phyloP scores from a whole-genome alignment of 2,329 filamentous ascomycete genomes.

The Juglanconis sp. region DNA sequence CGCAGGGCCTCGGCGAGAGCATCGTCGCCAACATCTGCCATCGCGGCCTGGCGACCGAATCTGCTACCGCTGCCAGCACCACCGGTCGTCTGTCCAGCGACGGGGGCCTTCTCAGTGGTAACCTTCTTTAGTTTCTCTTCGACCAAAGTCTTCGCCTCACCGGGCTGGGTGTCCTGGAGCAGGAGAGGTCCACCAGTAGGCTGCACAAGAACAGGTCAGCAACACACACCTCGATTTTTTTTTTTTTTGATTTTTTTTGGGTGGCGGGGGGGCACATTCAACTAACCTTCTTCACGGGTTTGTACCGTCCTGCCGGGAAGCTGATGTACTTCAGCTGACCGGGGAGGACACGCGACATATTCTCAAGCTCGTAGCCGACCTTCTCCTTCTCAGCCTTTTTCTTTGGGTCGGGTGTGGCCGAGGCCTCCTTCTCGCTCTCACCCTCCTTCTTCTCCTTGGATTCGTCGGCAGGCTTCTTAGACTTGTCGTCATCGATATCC shows the following conservation, averaged over 20 bases:
- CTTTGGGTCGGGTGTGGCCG: constrained; percentile 59
- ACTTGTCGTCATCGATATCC: constrained; percentile 73
- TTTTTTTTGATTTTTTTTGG: too few relatives aligned
- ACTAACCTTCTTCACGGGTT: constrained; percentile 81
- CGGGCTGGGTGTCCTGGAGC: constrained; percentile 78
- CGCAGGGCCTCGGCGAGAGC: constrained; percentile 25
- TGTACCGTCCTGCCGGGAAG: constrained; percentile 86
- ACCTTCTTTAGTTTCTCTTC: constrained; percentile 92
- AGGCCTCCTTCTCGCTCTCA: constrained; percentile 56
- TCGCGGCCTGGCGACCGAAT: constrained; percentile 16
- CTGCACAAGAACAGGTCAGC: constrained; percentile 48
- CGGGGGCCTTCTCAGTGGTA: constrained; percentile 58
- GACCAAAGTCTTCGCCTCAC: constrained; percentile 74
- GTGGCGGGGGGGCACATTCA: constrained; percentile 1
- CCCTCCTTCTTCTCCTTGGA: constrained; percentile 60
- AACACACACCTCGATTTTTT: too few relatives aligned
- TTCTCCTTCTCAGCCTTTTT: constrained; percentile 96
- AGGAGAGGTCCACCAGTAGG: constrained; percentile 91
- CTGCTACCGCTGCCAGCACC: constrained; percentile 27
- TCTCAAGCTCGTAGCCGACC: constrained; percentile 91
- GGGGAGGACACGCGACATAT: constrained; percentile 93
- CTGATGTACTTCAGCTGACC: constrained; percentile 93
- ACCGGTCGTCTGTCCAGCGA: constrained; percentile 38
- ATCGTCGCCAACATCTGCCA: constrained; percentile 18
- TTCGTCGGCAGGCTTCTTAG: constrained; percentile 43